Evolutionary conservation across 495 filamentous ascomycete genomes (phyloP), one percentile per base, ranked within the genome.

Genomic region (Glutinoglossum americanum): DNA sequence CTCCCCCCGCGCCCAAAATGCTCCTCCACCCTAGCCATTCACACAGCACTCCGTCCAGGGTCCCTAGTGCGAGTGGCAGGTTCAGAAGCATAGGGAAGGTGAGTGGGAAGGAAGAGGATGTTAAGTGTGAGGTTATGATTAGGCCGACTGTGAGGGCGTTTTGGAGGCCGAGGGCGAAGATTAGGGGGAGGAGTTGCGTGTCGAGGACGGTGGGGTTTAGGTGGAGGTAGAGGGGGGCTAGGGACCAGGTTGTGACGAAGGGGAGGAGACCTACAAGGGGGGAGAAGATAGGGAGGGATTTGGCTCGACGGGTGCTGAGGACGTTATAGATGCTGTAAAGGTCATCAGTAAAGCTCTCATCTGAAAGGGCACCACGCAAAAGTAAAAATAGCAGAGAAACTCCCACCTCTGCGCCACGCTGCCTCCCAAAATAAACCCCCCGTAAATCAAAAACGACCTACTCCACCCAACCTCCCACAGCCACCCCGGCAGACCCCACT

Each of bases 71-170:
- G 2, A 98, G 74, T 57, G 76, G 83, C 58, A 78, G 69, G 30
- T 33, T 33, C 37, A 41, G 10, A 7, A 41, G 37, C 2, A 17
- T 3, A 37, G 76, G 79, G 59, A 89, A 72, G 25, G 94, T 77
- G 67, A 96, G 96, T 0, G 25, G 11, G 68, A 81, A 92, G 25
- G 92, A 90, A 73, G 93, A 98, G 0, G 76, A 71, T 19, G 83
- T 74, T 66, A 98, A 74, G 68, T 98, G 92, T 1, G 88, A 89
- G 27, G 83, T 83, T 71, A 98, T 97, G 68, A 98, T 95, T 65
- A 87, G 80, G 9, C 92, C 92, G 51, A 98, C 92, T 57, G 85
- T 80, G 68, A 94, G 95, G 47, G 92, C 89, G 65, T 96, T 95
- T 62, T 94, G 73, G 57, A 95, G 69, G 54, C 90, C 89, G 37